Evolutionary conservation across 2,329 filamentous ascomycete genomes (phyloP), one percentile per base, ranked within the genome.

Genomic region (Pseudocercospora musae): DNA sequence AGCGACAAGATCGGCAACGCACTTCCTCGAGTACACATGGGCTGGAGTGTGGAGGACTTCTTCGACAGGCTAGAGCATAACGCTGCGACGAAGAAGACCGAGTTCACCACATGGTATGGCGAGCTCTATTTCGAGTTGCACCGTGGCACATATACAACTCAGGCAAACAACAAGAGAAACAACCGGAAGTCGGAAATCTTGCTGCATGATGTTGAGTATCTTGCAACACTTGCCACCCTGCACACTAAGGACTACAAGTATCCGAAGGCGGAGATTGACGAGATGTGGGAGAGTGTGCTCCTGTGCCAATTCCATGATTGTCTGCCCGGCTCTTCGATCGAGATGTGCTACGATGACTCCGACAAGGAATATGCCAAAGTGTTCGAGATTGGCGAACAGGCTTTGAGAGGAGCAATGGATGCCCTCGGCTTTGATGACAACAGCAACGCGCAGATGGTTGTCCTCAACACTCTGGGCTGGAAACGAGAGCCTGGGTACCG

Each of bases 241-340:
- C 86, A 87, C 70, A 81, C 82, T 29, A 81, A 71, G 18, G 72
- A 69, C 13, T 98, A 96, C 80, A 89, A 89, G 72, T 99, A 98
- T 74, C 95, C 95, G 9, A 97, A 96, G 78, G 86, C 90, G 73
- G 87, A 95, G n/a, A 88, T 99, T 59, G 95, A 99, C 73, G 84
- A 89, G 61, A 96, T 99, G 87, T 99, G 95, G 95, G 94, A 98
- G 79, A 84, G 85, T 59, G 89, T 94, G 2, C 82, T 98, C 23
- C 85, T 98, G 25, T 98, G 94, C 69, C 95, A 99, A 72, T 99
- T 99, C 82, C 95, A 99, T 68, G 95, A 99, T 74, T 98, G 95
- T 74, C 82, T 99, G 57, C 95, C 95, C 0, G 95, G 95, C 60
- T 97, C 92, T 74, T 91, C 87, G 33, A 98, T 99, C 70, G 93